phyloP scores from a whole-genome alignment of 148 eudicot species.

The Dysphania ambrosioides region DNA sequence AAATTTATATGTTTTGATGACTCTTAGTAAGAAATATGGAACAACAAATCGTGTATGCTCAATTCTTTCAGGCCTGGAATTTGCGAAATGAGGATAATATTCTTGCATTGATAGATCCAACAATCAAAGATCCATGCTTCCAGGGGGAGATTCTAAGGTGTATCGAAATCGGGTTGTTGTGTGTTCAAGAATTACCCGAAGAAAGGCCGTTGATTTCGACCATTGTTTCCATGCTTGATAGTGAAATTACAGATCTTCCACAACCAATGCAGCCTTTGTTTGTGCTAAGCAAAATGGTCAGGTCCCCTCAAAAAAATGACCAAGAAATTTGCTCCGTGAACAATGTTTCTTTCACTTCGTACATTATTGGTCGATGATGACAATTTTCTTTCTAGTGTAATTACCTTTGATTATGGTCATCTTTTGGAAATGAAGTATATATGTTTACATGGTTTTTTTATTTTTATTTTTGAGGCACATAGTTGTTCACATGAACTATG shows the following conservation, averaged over 20 bases:
- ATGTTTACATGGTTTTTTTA: too few species aligned
- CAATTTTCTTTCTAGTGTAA: too few species aligned
- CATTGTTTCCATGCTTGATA: constrained; percentile 39
- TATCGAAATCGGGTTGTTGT: constrained; percentile 45
- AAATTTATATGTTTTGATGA: too few species aligned
- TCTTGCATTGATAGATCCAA: constrained; percentile 29
- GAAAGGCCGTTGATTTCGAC: constrained; percentile 44
- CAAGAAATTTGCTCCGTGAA: background rate
- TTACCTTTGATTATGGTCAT: too few species aligned
- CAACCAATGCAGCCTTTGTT: constrained; percentile 38
- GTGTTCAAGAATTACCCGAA: constrained; percentile 53
- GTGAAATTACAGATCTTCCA: constrained; percentile 31
- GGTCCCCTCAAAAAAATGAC: background rate
- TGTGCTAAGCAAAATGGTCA: constrained; percentile 9
- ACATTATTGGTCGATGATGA: too few species aligned
- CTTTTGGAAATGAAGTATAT: too few species aligned
- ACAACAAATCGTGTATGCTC: too few species aligned
- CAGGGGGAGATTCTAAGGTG: constrained; percentile 32
- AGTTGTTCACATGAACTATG: too few species aligned
- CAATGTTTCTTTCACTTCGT: too few species aligned
- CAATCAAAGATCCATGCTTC: constrained; percentile 8
- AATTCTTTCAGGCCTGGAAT: constrained; percentile 55
- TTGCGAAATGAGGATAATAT: constrained; percentile 43
- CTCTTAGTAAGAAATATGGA: too few species aligned
- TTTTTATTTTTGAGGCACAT: too few species aligned